Evolutionary conservation across 2,329 filamentous ascomycete species (phyloP).

Genomic region (Beauveria pseudobassiana): DNA sequence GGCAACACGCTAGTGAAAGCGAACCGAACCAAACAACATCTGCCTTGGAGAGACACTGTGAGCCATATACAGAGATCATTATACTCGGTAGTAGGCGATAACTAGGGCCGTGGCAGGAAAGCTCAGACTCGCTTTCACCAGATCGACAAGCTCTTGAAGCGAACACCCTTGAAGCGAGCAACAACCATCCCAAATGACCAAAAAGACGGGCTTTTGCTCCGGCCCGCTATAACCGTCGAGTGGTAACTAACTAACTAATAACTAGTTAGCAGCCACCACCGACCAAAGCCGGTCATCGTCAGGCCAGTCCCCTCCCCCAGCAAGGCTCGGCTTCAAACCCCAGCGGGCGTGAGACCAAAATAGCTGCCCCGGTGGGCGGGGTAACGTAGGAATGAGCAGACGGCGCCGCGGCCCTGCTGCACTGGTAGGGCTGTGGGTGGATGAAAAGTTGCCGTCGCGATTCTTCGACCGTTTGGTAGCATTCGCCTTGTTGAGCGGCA

Average conservation of each 20-base stretch:
- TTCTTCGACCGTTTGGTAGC: neutral
- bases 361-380: neutral
- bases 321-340: neutral
- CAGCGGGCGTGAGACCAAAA: conserved; percentile 2
- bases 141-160: neutral
- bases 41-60: too few species aligned
- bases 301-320: neutral
- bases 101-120: neutral
- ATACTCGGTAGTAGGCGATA: too few species aligned
- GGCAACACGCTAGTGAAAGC: neutral
- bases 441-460: neutral
- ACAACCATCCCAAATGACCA: neutral
- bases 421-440: conserved; percentile 1
- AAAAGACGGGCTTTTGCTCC: neutral
- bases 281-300: neutral
- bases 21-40: neutral
- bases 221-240: neutral
- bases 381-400: neutral
- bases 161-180: neutral
- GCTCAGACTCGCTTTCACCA: neutral
- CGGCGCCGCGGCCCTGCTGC: neutral
- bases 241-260: neutral
- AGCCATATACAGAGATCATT: too few species aligned
- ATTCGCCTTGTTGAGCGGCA: neutral
- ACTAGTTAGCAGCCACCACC: too few species aligned